Percentiles rank a stretch among this genome's conserved stretches.
Conservation (phyloP, 2,329 filamentous ascomycete genomes). For the Colletotrichum cuscutae region DNA sequence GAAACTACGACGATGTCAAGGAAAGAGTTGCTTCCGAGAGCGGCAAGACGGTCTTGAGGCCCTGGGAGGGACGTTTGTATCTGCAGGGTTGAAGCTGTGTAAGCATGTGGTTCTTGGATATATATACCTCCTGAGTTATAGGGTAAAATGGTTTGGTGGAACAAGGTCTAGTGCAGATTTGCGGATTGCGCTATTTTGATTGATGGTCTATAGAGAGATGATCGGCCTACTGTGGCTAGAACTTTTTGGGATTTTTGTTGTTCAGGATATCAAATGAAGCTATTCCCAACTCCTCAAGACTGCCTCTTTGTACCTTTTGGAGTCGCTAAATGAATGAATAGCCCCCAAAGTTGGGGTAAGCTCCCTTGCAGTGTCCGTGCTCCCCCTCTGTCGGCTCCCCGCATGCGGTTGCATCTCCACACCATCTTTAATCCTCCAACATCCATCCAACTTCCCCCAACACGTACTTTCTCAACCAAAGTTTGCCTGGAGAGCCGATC, state of each 20-base stretch:
- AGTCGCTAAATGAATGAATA: not conserved
- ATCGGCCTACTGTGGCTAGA: not conserved
- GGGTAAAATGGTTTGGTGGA: not conserved
- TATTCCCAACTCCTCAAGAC: not conserved
- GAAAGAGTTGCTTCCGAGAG: constrained; percentile 16
- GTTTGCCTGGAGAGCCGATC: not conserved
- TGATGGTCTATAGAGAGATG: not conserved
- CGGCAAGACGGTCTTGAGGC: constrained; percentile 38
- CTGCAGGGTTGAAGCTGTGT: constrained; percentile 31
- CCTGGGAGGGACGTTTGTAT: constrained; percentile 50
- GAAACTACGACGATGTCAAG: constrained; percentile 44
- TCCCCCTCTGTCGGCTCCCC: not conserved
- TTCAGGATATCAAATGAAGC: not conserved
- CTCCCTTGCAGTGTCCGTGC: not conserved
- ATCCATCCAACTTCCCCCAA: not conserved
- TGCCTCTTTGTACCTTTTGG: not conserved
- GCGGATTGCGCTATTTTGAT: not conserved
- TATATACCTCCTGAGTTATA: not conserved
- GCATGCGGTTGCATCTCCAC: not conserved
- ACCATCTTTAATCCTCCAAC: not conserved
- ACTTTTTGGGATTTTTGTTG: not conserved
- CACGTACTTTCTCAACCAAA: not conserved
- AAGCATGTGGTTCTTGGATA: not conserved
- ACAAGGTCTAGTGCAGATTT: not conserved
- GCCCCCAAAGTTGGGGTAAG: not conserved